A percentile compares a stretch with the other conserved stretches of the same genome.
Evolutionary conservation across 1,284 basidiomycete species (phyloP).

Genomic region (Acaromyces ingoldii): DNA sequence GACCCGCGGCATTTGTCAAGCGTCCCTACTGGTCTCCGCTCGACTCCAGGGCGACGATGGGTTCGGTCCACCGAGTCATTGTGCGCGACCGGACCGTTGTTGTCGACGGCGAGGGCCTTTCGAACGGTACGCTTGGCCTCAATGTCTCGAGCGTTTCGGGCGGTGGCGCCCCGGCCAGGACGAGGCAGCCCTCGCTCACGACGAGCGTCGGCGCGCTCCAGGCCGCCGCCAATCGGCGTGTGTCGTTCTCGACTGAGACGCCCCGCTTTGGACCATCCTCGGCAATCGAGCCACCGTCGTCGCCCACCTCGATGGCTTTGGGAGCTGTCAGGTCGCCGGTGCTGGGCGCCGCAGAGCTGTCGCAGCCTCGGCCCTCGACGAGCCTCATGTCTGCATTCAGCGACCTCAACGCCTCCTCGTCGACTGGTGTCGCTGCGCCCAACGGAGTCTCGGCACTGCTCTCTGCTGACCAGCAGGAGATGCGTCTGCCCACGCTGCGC

Average conservation of each 20-base stretch:
- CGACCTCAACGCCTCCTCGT: too few relatives aligned
- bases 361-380: background rate
- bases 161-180: constrained; percentile 14
- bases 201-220: constrained; percentile 10
- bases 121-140: constrained; percentile 63
- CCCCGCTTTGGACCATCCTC: constrained; percentile 21
- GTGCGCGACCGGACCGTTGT: constrained; percentile 86
- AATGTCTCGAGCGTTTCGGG: constrained; percentile 70
- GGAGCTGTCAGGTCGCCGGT: constrained; percentile 30
- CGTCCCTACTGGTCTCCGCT: constrained; percentile 76
- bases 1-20: constrained; percentile 62
- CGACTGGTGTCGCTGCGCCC: too few relatives aligned
- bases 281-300: constrained; percentile 36
- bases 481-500: constrained; percentile 13
- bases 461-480: background rate
- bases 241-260: constrained; percentile 6
- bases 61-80: constrained; percentile 83
- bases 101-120: constrained; percentile 74
- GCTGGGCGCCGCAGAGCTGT: constrained; percentile 22
- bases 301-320: constrained; percentile 27
- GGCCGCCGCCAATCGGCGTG: constrained; percentile 6
- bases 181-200: constrained; percentile 11
- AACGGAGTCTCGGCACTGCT: too few relatives aligned
- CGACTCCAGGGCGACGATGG: constrained; percentile 63
- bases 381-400: constrained; percentile 7